phyloP scores from a whole-genome alignment of 306 rosid genomes.

The Macrotyloma uniflorum region DNA sequence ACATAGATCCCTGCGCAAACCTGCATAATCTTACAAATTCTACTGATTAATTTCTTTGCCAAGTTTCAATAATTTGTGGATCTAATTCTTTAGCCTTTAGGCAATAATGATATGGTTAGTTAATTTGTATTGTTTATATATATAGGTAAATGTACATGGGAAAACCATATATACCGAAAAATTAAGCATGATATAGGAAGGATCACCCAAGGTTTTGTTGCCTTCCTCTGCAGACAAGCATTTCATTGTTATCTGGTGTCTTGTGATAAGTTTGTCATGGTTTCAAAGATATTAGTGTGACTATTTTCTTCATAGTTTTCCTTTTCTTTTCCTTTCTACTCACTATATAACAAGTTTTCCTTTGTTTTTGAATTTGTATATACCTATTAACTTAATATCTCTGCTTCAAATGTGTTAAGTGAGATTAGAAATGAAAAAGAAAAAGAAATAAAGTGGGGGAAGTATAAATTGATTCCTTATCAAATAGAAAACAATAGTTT shows the following conservation, averaged over 20 bases:
- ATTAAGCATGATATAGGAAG: slow-evolving; percentile 46
- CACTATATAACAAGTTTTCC: background rate
- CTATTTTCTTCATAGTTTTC: slow-evolving; percentile 5
- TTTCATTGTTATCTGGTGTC: slow-evolving; percentile 41
- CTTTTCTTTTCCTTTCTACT: slow-evolving; percentile 2
- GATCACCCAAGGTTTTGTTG: slow-evolving; percentile 52
- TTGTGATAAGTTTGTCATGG: slow-evolving; percentile 47
- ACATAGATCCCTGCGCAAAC: slow-evolving; percentile 8
- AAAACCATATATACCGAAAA: slow-evolving; percentile 41
- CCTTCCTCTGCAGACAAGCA: slow-evolving; percentile 45
- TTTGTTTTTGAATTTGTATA: background rate
- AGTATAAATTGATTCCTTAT: background rate
- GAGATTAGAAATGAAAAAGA: slow-evolving; percentile 1
- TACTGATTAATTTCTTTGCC: slow-evolving; percentile 34
- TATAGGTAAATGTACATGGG: slow-evolving; percentile 57
- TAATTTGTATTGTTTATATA: slow-evolving; percentile 30
- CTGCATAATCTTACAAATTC: slow-evolving; percentile 34
- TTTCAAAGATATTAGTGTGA: slow-evolving; percentile 33
- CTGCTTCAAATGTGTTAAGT: background rate
- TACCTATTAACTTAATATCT: background rate
- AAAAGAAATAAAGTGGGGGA: background rate
- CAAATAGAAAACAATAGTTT: background rate
- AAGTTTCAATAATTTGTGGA: slow-evolving; percentile 32
- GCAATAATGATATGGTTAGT: slow-evolving; percentile 46
- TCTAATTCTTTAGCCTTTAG: slow-evolving; percentile 55